Evolutionary conservation across 1,139 yeast genomes (phyloP).

Genomic region (Geotrichum phurueaensis): DNA sequence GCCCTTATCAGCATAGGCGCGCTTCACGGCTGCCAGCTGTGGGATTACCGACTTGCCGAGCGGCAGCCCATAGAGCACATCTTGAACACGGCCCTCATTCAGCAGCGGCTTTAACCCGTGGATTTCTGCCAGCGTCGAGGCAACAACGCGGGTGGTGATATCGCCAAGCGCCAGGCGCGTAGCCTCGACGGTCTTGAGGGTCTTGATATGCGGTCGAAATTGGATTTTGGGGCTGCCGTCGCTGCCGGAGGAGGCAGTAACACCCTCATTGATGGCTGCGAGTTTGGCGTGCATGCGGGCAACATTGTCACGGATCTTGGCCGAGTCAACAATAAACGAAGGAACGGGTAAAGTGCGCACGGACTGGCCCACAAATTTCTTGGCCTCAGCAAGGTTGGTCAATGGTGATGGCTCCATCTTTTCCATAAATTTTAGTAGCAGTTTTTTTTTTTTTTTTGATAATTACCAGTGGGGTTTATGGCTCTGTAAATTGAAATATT

Average conservation of each 20-base stretch:
- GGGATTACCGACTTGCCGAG: constrained; percentile 46
- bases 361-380: constrained; percentile 28
- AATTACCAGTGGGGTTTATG: neutral
- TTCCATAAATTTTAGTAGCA: neutral
- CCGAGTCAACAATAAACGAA: constrained; percentile 43
- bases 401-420: neutral
- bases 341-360: constrained; percentile 50
- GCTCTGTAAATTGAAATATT: no score
- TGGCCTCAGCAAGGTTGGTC: constrained; percentile 18
- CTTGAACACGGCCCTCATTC: constrained; percentile 45
- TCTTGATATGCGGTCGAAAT: constrained; percentile 68
- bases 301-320: constrained; percentile 38
- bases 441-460: neutral
- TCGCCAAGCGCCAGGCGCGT: constrained; percentile 43
- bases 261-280: constrained; percentile 21
- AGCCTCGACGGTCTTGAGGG: constrained; percentile 58
- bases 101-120: constrained; percentile 47
- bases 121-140: constrained; percentile 66
- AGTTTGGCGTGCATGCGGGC: constrained; percentile 39
- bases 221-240: constrained; percentile 22
- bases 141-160: constrained; percentile 47
- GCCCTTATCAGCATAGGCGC: constrained; percentile 21
- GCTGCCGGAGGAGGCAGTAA: neutral
- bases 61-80: constrained; percentile 66
- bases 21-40: constrained; percentile 44